Evolutionary conservation across 2,329 filamentous ascomycete species (phyloP).

Genomic region (Lithohypha guttulata): DNA sequence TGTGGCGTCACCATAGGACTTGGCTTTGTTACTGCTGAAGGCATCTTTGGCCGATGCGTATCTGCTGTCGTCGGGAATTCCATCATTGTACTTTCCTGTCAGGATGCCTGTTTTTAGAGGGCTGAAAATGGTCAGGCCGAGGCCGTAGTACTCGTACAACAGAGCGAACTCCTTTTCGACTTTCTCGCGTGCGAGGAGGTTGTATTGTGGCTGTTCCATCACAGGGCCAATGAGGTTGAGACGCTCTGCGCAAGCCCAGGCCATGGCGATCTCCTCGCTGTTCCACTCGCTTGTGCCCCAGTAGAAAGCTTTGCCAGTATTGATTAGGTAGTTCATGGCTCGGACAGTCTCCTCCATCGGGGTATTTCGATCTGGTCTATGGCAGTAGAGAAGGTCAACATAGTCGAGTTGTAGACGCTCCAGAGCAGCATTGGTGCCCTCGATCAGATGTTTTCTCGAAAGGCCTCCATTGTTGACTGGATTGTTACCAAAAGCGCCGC

Average conservation of each 20-base stretch:
- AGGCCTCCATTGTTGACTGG: constrained; percentile 57
- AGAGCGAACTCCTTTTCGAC: constrained; percentile 53
- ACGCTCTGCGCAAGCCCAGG: constrained; percentile 50
- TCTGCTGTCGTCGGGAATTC: constrained; percentile 49
- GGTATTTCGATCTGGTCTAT: constrained; percentile 55
- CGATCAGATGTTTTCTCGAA: constrained; percentile 60
- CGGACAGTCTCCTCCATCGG: constrained; percentile 64
- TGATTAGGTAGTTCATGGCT: constrained; percentile 61
- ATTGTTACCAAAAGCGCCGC: constrained; percentile 48
- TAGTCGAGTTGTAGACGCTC: constrained; percentile 54
- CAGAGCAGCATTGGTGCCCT: constrained; percentile 51
- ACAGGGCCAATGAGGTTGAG: constrained; percentile 52
- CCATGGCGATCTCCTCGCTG: constrained; percentile 55
- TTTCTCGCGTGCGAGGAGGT: constrained; percentile 50
- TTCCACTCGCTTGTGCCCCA: constrained; percentile 63
- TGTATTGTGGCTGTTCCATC: constrained; percentile 59
- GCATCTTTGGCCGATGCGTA: constrained; percentile 46
- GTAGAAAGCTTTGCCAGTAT: constrained; percentile 58
- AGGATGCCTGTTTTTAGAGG: constrained; percentile 53
- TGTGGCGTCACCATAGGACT: constrained; percentile 34
- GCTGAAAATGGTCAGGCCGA: constrained; percentile 54
- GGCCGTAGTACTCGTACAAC: constrained; percentile 49
- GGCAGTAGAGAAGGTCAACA: constrained; percentile 62
- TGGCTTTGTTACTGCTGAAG: constrained; percentile 41
- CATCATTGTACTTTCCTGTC: constrained; percentile 58